These are phyloP conservation scores for Ammopiptanthus mongolicus DNA, from an alignment of 306 rosid species.

Conservation along the genomic window DNA sequence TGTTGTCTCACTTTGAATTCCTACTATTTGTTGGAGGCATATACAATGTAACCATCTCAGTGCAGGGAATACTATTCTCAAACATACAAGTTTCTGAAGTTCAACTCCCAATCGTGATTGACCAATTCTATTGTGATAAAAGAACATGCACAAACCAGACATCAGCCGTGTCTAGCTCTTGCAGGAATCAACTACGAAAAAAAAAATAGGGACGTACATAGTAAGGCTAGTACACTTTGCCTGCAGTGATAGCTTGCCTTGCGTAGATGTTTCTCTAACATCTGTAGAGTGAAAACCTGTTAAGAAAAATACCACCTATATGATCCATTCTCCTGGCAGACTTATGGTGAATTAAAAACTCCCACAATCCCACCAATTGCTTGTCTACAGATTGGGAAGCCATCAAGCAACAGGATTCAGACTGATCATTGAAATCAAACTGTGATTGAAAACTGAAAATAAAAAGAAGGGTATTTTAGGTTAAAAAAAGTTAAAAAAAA, in stretches of 20 bases:
- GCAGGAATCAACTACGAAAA: conserved; percentile 86
- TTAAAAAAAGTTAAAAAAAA: no score
- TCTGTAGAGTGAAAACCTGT: conserved; percentile 51
- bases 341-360: conserved; percentile 77
- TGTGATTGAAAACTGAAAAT: no score
- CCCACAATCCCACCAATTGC: conserved; percentile 82
- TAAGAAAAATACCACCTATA: conserved; percentile 56
- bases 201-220: conserved; percentile 77
- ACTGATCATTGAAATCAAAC: no score
- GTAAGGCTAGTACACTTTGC: conserved; percentile 77
- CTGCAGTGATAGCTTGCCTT: conserved; percentile 74
- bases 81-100: conserved; percentile 85
- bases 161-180: conserved; percentile 73
- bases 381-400: conserved; percentile 84
- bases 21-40: not conserved
- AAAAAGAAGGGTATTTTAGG: no score
- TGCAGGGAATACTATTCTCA: conserved; percentile 85
- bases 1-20: not conserved
- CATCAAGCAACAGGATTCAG: conserved; percentile 67
- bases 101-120: conserved; percentile 85
- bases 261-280: conserved; percentile 59
- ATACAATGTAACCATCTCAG: no score
- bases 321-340: conserved; percentile 73
- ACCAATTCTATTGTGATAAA: conserved; percentile 94
- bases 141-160: conserved; percentile 67